Conservation (phyloP, 1,139 yeast species). For the Magnusiomyces tetraspermus region DNA sequence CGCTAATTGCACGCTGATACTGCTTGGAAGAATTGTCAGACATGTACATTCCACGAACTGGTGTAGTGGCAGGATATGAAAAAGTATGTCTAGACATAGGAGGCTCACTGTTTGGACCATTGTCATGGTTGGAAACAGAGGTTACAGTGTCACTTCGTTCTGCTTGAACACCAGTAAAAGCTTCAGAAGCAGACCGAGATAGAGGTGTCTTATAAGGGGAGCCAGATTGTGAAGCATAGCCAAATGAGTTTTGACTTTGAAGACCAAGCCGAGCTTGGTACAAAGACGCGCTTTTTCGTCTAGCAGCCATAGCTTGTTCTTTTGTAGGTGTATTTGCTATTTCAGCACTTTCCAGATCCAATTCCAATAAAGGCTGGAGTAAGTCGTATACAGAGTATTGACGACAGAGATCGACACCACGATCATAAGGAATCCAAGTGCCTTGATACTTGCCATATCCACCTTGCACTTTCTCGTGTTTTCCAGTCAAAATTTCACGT, state of each 20-base stretch:
- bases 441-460: conserved; percentile 95
- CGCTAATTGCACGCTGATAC: not conserved
- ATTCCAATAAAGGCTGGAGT: conserved; percentile 52
- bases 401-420: conserved; percentile 53
- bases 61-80: not conserved
- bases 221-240: conserved; percentile 11
- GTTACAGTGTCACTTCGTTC: not conserved
- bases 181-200: conserved; percentile 12
- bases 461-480: conserved; percentile 89
- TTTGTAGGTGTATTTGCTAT: conserved; percentile 53
- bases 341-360: conserved; percentile 47
- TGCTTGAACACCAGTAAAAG: conserved; percentile 8
- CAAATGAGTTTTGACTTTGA: conserved; percentile 10
- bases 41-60: not conserved
- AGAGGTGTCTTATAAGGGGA: conserved; percentile 12
- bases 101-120: not conserved
- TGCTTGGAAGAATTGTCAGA: not conserved
- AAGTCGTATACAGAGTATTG: conserved; percentile 56
- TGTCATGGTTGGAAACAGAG: not conserved
- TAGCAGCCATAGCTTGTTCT: conserved; percentile 38
- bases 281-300: conserved; percentile 26
- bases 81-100: not conserved
- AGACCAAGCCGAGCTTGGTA: conserved; percentile 12
- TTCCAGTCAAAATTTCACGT: conserved; percentile 75
- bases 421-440: conserved; percentile 67